A percentile compares a stretch with the other conserved stretches of the same genome.
Conservation (phyloP, 768 basidiomycete species). For the Macrocybe gigantea region DNA sequence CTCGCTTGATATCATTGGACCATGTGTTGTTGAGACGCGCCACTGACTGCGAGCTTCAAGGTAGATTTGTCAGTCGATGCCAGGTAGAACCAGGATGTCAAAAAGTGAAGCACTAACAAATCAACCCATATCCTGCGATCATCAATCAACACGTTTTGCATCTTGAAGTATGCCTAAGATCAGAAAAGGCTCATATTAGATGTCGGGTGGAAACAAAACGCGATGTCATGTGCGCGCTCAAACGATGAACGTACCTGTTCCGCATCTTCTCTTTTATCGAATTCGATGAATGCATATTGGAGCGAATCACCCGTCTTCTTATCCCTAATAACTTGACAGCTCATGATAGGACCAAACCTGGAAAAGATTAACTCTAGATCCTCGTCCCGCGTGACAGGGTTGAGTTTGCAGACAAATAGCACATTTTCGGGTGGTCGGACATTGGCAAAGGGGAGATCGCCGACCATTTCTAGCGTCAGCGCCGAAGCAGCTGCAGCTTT, state of each 20-base stretch:
- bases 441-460: slow-evolving; percentile 96
- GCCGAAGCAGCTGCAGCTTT: slow-evolving; percentile 91
- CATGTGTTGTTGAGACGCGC: slow-evolving; percentile 76
- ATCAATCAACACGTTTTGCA: slow-evolving; percentile 98
- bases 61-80: slow-evolving; percentile 13
- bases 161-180: slow-evolving; percentile 91
- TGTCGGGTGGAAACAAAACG: neutral
- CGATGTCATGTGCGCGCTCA: neutral
- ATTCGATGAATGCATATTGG: slow-evolving; percentile 99
- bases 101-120: slow-evolving; percentile 56
- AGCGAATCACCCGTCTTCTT: slow-evolving; percentile 94
- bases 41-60: slow-evolving; percentile 80
- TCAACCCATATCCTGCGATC: slow-evolving; percentile 99
- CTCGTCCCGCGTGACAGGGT: slow-evolving; percentile 91
- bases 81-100: neutral
- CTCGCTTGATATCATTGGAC: slow-evolving; percentile 71
- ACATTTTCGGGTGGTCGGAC: slow-evolving; percentile 98
- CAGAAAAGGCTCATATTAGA: slow-evolving; percentile 4
- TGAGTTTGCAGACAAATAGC: slow-evolving; percentile 97
- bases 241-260: slow-evolving; percentile 63
- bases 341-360: slow-evolving; percentile 91
- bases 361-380: slow-evolving; percentile 97
- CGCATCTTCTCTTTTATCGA: slow-evolving; percentile 88
- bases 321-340: slow-evolving; percentile 95
- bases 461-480: slow-evolving; percentile 98